These are phyloP conservation scores for Thuidium tamariscinum DNA, from an alignment of 225 moss, liverwort and hornwort species.

Conservation along the genomic window DNA sequence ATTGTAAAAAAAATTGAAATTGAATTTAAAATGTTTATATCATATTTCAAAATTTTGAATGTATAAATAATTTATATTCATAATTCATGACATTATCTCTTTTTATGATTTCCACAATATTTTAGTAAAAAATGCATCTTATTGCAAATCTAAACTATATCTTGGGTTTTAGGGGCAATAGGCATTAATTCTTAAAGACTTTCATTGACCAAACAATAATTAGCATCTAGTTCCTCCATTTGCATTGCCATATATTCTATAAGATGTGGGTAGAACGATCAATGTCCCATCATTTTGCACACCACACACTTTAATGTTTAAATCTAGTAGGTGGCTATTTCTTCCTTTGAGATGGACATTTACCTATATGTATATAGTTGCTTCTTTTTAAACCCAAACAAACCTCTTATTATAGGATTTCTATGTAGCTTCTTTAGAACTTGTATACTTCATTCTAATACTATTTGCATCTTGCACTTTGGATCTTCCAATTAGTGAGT, in stretches of 20 bases:
- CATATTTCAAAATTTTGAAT: neutral
- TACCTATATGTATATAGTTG: neutral
- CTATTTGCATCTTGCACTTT: fast-evolving
- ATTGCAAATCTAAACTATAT: neutral
- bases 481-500: fast-evolving
- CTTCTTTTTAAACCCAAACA: neutral
- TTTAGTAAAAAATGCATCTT: neutral
- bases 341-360: fast-evolving
- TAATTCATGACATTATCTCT: neutral
- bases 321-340: neutral
- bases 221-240: neutral
- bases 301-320: neutral
- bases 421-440: neutral
- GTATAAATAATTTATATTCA: neutral
- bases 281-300: fast-evolving
- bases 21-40: neutral
- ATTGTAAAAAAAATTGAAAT: neutral
- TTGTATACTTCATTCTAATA: neutral
- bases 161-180: neutral
- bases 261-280: fast-evolving
- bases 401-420: fast-evolving
- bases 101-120: neutral
- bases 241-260: neutral
- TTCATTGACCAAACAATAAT: neutral
- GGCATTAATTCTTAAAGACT: neutral